Conservation (phyloP, 441 rosid species). For the Corymbia calophylla region DNA sequence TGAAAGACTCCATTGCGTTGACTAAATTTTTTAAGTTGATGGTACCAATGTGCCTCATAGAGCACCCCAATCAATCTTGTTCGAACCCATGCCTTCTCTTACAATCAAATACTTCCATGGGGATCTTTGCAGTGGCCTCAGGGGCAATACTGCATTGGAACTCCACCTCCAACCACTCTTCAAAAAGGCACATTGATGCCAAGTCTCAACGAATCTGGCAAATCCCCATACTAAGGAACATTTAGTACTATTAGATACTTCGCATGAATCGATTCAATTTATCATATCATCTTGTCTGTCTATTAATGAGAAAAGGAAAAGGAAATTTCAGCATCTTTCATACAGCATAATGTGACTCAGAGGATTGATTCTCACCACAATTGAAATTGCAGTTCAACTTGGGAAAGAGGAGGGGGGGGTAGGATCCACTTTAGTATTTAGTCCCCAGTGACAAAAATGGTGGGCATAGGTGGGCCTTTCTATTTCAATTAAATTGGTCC, state of each 20-base stretch:
- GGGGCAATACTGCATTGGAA: not conserved
- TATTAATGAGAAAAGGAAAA: not conserved
- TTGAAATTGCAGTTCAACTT: not conserved
- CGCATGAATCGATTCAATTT: not conserved
- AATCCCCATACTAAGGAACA: not conserved
- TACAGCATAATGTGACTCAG: not conserved
- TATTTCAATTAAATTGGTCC: not conserved
- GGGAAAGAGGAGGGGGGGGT: not conserved
- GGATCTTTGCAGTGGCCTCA: not conserved
- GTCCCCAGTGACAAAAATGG: not conserved
- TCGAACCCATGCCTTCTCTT: not conserved
- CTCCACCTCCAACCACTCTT: not conserved
- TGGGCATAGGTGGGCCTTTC: not conserved
- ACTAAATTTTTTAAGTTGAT: not conserved
- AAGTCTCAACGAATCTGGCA: not conserved
- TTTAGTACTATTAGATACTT: not conserved
- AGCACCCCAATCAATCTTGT: not conserved
- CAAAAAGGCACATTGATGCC: not conserved
- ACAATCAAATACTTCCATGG: not conserved
- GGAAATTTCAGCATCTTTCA: not conserved
- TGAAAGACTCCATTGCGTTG: not conserved
- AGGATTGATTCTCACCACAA: not conserved
- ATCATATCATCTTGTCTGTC: not conserved
- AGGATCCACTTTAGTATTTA: not conserved
- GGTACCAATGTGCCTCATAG: not conserved